Base-by-base conservation (phyloP, 2,329 filamentous ascomycete genomes). In the Myotisia sp. region DNA sequence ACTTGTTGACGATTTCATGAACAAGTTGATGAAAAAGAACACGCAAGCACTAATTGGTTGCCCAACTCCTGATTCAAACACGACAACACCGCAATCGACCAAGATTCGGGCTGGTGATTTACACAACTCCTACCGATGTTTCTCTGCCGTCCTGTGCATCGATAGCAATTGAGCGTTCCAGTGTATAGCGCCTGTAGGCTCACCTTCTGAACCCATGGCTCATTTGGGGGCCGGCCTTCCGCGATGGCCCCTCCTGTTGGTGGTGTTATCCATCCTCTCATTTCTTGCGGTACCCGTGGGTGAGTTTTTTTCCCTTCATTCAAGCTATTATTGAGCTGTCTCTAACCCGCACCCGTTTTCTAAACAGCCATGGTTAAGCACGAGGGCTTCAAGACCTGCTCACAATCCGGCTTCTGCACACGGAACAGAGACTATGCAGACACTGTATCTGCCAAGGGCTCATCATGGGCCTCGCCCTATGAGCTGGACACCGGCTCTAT, bases 371-470 rank as follows among this genome's bases (percentile, higher is more conserved):
- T 73, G 49, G 90, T 98, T 34, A 98, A 98, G 63, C 80, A 93
- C 54, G 76, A 93, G 50, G 86, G 92, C 57, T 98, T 95, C 70
- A 98, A 95, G 55, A 93, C 80, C 49, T 98, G 90, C 64, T 65
- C 80, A 46, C 87, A 98, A 55, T 90, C 87, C 3, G 90, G 90
- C 49, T 98, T 98, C 65, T 98, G 90, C 63, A 90, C 85, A 55
- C 81, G 90, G 44, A 95, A 95, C 62, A 76, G 90, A 55, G 80
- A 74, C 24, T 86, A 81, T 54, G 90, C 90, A 53, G 86, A 95
- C 59, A 65, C 71, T 43, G 84, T 76, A 42, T 60, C 71, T 29
- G 63, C 72, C 26, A 62, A 73, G 37, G 75, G 73, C 40, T 68
- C 72, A 6, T 65, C 68, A 18, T 94, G 84, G 80, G 65, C 66